These are phyloP conservation scores for Penicillium malachiteum DNA, from an alignment of 495 filamentous ascomycete genomes.

Conservation along the genomic window DNA sequence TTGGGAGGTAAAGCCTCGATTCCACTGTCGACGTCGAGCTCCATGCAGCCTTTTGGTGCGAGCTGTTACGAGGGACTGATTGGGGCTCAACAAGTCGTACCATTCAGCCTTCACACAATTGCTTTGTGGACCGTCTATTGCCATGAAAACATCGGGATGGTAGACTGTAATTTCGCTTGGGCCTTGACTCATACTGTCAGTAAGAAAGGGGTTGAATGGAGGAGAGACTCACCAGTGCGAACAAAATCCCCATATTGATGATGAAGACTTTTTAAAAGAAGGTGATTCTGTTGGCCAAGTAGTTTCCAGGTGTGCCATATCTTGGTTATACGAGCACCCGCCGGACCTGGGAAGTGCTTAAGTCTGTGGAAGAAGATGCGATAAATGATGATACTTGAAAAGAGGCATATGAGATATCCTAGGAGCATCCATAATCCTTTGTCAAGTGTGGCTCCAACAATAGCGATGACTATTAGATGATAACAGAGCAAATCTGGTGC, in stretches of 20 bases:
- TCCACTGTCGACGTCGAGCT: constrained; percentile 35
- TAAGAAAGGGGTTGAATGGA: background rate
- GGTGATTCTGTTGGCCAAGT: constrained; percentile 31
- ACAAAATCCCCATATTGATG: constrained; percentile 40
- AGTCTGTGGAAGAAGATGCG: constrained; percentile 39
- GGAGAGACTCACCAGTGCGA: constrained; percentile 30
- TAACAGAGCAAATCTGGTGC: constrained; percentile 14
- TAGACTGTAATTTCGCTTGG: constrained; percentile 38
- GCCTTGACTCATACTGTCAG: constrained; percentile 13
- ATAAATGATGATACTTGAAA: constrained; percentile 48
- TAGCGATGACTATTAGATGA: constrained; percentile 8
- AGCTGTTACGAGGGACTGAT: constrained; percentile 37
- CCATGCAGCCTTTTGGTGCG: constrained; percentile 30
- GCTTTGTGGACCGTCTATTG: constrained; percentile 29
- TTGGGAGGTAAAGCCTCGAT: constrained; percentile 32
- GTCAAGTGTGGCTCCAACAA: background rate
- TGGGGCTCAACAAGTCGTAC: constrained; percentile 45
- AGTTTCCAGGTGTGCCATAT: constrained; percentile 44
- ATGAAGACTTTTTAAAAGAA: constrained; percentile 28
- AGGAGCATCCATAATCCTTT: constrained; percentile 1
- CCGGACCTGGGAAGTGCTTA: constrained; percentile 43
- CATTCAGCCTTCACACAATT: constrained; percentile 40
- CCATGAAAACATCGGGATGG: constrained; percentile 28
- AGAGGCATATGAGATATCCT: constrained; percentile 22
- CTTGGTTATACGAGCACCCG: constrained; percentile 39